Conservation (phyloP, 2,329 filamentous ascomycete species). For the Botrytis medusae region DNA sequence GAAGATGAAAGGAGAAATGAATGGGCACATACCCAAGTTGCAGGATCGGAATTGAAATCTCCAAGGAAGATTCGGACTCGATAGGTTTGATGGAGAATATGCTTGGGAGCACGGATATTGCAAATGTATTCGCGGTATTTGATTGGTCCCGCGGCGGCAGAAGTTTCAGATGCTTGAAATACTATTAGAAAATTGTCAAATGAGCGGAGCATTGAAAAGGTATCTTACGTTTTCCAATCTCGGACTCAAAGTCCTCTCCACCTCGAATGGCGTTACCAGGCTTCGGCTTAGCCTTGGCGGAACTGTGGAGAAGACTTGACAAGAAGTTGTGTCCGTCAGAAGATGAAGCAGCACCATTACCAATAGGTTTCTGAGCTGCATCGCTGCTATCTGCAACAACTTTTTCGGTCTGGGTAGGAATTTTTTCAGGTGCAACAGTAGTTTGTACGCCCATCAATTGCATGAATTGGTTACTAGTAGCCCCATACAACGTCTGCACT, state of each 20-base stretch:
- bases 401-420: background rate
- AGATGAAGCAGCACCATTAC: background rate
- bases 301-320: background rate
- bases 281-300: background rate
- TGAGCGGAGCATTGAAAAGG: no score
- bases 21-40: slow-evolving; percentile 32
- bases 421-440: background rate
- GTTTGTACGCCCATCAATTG: background rate
- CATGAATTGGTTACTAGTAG: slow-evolving; percentile 27
- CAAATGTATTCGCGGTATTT: slow-evolving; percentile 41
- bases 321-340: background rate
- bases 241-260: slow-evolving; percentile 30
- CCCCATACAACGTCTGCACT: slow-evolving; percentile 30
- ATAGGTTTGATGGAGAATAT: slow-evolving; percentile 41
- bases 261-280: background rate
- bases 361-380: slow-evolving; percentile 1
- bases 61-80: slow-evolving; percentile 43
- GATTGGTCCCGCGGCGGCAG: background rate
- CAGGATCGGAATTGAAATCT: slow-evolving; percentile 35
- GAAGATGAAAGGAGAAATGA: slow-evolving; percentile 22
- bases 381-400: background rate
- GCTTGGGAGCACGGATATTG: slow-evolving; percentile 42
- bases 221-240: slow-evolving; percentile 31
- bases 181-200: background rate
- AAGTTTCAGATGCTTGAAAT: background rate